phyloP scores from a whole-genome alignment of 2,329 filamentous ascomycete genomes.

The Diaporthe velutina region DNA sequence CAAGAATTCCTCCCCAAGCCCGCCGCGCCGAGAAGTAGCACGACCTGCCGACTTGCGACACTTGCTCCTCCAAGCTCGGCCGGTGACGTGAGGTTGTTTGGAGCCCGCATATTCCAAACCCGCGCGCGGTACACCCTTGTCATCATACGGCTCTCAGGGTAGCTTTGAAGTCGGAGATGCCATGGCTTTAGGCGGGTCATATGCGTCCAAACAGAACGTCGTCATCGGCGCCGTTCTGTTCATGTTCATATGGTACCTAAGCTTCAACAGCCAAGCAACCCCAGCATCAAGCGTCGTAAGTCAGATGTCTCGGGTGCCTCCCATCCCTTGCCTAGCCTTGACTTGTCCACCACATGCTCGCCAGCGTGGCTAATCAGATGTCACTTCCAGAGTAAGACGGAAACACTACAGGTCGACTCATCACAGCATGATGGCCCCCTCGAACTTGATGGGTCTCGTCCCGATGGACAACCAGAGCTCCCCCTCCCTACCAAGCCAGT shows the following conservation, averaged over 20 bases:
- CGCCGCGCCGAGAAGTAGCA: not conserved
- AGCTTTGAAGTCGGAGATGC: conserved; percentile 27
- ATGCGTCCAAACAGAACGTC: conserved; percentile 38
- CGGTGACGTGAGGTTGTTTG: not conserved
- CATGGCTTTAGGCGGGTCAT: conserved; percentile 38
- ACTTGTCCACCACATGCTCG: not conserved
- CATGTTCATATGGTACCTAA: conserved; percentile 35
- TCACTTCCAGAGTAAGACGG: not conserved
- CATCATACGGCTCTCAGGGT: not conserved
- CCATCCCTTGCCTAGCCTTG: not conserved
- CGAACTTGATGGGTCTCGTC: conserved; percentile 18
- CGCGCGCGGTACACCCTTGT: not conserved
- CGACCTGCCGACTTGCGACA: conserved; percentile 20
- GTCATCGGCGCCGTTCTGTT: conserved; percentile 36
- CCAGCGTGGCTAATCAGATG: not conserved
- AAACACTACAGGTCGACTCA: conserved; percentile 26
- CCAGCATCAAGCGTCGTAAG: conserved; percentile 31
- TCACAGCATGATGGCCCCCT: conserved; percentile 11
- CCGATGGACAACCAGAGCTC: conserved; percentile 10
- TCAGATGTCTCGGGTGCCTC: conserved; percentile 20
- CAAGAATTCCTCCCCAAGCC: not conserved
- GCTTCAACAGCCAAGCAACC: conserved; percentile 22
- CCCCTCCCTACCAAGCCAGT: conserved; percentile 11
- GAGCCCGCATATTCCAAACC: not conserved
- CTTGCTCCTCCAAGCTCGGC: not conserved